phyloP scores from a whole-genome alignment of 306 rosid genomes.

The Cucurbita maxima region DNA sequence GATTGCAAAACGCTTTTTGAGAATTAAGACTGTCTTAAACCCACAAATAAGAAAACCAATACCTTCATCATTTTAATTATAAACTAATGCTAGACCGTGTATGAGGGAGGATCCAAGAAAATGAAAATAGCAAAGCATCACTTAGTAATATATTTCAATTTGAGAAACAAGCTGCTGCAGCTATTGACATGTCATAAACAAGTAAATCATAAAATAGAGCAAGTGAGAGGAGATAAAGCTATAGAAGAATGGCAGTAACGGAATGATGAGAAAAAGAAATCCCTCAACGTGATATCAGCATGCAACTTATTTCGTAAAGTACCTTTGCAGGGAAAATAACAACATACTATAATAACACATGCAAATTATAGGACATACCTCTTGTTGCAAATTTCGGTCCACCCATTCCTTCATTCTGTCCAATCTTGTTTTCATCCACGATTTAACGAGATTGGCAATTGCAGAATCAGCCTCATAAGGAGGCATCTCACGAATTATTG shows the following conservation, averaged over 20 bases:
- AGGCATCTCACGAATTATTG: constrained; percentile 97
- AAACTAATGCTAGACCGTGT: neutral
- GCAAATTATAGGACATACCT: constrained; percentile 40
- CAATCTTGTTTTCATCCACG: constrained; percentile 77
- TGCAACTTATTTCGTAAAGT: neutral
- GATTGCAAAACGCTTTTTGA: neutral
- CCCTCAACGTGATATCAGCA: neutral
- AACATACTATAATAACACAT: neutral
- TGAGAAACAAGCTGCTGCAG: neutral
- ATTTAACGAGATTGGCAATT: constrained; percentile 81
- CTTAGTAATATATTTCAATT: neutral
- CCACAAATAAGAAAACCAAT: neutral
- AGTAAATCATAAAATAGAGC: neutral
- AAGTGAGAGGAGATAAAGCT: neutral
- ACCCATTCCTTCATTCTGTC: constrained; percentile 89
- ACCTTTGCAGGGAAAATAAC: neutral
- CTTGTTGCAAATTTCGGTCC: constrained; percentile 90
- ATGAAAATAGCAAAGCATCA: neutral
- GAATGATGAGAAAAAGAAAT: neutral
- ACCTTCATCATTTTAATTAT: neutral
- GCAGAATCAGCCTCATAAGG: constrained; percentile 92
- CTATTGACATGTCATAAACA: neutral
- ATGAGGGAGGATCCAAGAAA: neutral
- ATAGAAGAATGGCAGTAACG: neutral
- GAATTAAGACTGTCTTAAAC: neutral